Base-by-base conservation (phyloP, 139 green algal species). In the Chlorella sp. region DNA sequence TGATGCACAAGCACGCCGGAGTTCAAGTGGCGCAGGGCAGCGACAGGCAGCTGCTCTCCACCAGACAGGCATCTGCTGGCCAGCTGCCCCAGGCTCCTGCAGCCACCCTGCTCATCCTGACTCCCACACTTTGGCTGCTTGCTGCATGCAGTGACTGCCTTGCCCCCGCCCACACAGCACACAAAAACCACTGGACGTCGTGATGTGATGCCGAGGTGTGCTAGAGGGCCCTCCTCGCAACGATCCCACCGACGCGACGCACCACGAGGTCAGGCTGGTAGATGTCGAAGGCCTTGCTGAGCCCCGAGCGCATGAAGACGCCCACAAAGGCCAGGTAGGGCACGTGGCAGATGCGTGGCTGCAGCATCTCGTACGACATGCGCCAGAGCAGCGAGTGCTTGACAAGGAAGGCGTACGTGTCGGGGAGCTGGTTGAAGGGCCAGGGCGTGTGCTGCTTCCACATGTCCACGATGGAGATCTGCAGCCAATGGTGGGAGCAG, bases 341-440 rank as follows among this genome's bases (percentile, higher is more conserved):
- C 23, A 87, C 49, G 81, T 97, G 93, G n/a, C 95, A 71, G 23
- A 84, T 35, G 6, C 78, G 72, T 1, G 93, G 93, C 80, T 96
- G 85, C 26, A 24, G 32, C 29, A 72, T 62, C 36, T 72, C n/a
- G 42, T 72, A 72, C 5, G 67, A 72, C 26, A 72, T 63, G 23
- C 42, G 78, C 90, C 91, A 97, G 35, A 97, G 75, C 51, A 92
- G 83, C 42, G 78, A 69, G 79, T 97, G 88, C 62, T 88, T 87
- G 2, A 96, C 95, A 59, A 98, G 74, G 82, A 98, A 98, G 33
- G 79, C 90, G 83, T 99, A 99, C 24, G 76, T 90, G 80, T 97
- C 90, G 17, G 93, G 92, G 68, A 97, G 67, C 29, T 89, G 75
- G 78, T 93, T 96, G 76, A 93, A 95, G 31, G 95, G 95, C 35